Percentiles rank a stretch among this genome's conserved stretches.
These are phyloP conservation scores for Exophiala sideris DNA, from an alignment of 2,329 filamentous ascomycete species.

Conservation along the genomic window DNA sequence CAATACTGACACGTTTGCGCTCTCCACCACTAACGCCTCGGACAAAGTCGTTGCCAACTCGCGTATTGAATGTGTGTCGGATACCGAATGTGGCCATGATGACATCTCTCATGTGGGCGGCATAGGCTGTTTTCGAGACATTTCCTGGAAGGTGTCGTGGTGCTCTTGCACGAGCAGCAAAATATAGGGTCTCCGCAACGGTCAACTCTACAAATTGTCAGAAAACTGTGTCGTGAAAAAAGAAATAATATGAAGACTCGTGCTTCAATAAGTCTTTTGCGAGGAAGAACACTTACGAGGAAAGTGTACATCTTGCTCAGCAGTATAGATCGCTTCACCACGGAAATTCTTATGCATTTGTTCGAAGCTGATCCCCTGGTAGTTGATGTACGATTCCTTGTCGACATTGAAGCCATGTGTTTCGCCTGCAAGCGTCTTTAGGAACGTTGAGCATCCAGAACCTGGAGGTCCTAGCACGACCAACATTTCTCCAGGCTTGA, in stretches of 20 bases:
- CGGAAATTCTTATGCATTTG: slow-evolving; percentile 74
- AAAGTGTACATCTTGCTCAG: slow-evolving; percentile 80
- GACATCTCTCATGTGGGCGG: slow-evolving; percentile 43
- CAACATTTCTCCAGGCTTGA: slow-evolving; percentile 57
- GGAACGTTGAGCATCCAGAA: slow-evolving; percentile 67
- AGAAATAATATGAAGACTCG: too few species aligned
- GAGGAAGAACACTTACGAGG: slow-evolving; percentile 37
- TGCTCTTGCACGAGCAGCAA: slow-evolving; percentile 54
- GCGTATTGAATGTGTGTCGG: slow-evolving; percentile 44
- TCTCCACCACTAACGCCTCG: slow-evolving; percentile 62
- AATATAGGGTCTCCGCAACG: slow-evolving; percentile 71
- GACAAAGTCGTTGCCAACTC: slow-evolving; percentile 56
- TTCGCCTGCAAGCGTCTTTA: slow-evolving; percentile 79
- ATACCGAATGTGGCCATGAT: slow-evolving; percentile 53
- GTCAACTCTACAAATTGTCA: slow-evolving; percentile 44
- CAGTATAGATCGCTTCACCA: slow-evolving; percentile 83
- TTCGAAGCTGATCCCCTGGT: slow-evolving; percentile 68
- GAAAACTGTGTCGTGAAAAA: too few species aligned
- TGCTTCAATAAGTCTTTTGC: too few species aligned
- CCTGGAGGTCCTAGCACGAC: slow-evolving; percentile 54
- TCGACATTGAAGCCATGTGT: slow-evolving; percentile 73
- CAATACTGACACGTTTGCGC: slow-evolving; percentile 60
- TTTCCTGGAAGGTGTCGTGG: slow-evolving; percentile 40
- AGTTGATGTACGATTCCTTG: slow-evolving; percentile 68
- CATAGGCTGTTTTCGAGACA: slow-evolving; percentile 43